phyloP scores from a whole-genome alignment of 2,329 filamentous ascomycete species.

The Plenodomus tracheiphilus region DNA sequence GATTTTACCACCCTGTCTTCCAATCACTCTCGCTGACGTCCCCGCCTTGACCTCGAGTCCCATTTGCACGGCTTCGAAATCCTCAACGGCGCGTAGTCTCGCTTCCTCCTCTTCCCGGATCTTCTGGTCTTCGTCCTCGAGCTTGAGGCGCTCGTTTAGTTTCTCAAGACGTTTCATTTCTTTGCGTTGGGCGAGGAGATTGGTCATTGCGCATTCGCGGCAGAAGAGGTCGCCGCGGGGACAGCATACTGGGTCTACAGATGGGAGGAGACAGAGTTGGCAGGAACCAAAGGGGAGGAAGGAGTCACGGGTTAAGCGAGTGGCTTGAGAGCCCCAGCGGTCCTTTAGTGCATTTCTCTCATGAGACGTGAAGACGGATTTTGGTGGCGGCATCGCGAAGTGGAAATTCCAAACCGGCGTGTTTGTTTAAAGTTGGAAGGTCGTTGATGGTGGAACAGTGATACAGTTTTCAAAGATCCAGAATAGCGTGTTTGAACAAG shows the following conservation, averaged over 20 bases:
- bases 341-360: conserved; percentile 82
- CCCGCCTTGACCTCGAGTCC: conserved; percentile 53
- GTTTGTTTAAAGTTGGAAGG: background rate
- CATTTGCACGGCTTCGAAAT: conserved; percentile 85
- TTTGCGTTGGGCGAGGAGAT: conserved; percentile 87
- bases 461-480: background rate
- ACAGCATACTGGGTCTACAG: conserved; percentile 82
- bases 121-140: conserved; percentile 64
- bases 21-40: conserved; percentile 43
- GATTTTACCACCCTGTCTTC: conserved; percentile 50
- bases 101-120: conserved; percentile 70
- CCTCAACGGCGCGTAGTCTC: conserved; percentile 68
- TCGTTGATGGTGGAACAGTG: background rate
- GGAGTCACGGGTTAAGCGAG: conserved; percentile 85
- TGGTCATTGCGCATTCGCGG: conserved; percentile 87
- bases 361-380: conserved; percentile 82
- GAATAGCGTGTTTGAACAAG: background rate
- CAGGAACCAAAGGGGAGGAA: conserved; percentile 92
- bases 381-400: conserved; percentile 31
- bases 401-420: background rate
- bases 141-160: conserved; percentile 62
- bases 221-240: conserved; percentile 84
- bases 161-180: conserved; percentile 84
- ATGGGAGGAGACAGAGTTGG: conserved; percentile 80
- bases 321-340: conserved; percentile 79